Percentiles rank a stretch among this genome's conserved stretches.
Evolutionary conservation across 768 basidiomycete species (phyloP).

Genomic region (Leccinum pellstonianum): DNA sequence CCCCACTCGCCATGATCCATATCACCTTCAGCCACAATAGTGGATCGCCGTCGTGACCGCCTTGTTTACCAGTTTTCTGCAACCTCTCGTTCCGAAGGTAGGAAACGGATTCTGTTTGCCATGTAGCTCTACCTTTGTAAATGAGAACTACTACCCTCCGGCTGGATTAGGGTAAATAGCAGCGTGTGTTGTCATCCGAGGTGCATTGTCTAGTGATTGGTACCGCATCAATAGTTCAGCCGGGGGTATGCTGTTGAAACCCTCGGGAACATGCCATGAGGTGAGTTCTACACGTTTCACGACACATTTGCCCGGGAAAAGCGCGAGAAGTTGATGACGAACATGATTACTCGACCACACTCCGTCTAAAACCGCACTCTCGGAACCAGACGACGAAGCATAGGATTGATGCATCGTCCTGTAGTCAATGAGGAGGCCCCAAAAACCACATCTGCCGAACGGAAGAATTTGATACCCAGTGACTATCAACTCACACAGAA

Average conservation of each 20-base stretch:
- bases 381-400: neutral
- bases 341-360: neutral
- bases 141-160: neutral
- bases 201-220: neutral
- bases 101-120: neutral
- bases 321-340: neutral
- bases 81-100: neutral
- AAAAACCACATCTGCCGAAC: neutral
- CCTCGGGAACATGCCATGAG: neutral
- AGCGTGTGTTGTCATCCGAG: neutral
- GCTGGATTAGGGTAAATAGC: neutral
- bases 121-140: neutral
- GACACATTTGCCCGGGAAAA: neutral
- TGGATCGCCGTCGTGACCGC: neutral
- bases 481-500: neutral
- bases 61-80: no score
- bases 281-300: neutral
- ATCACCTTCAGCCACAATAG: neutral
- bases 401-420: neutral
- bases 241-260: neutral
- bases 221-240: slow-evolving; percentile 13
- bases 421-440: neutral
- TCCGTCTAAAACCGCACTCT: neutral
- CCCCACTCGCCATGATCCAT: neutral
- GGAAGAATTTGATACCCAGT: neutral